A percentile compares a stretch with the other conserved stretches of the same genome.
Evolutionary conservation across 1,284 basidiomycete genomes (phyloP).

Genomic region (Moniliophthora roreri): DNA sequence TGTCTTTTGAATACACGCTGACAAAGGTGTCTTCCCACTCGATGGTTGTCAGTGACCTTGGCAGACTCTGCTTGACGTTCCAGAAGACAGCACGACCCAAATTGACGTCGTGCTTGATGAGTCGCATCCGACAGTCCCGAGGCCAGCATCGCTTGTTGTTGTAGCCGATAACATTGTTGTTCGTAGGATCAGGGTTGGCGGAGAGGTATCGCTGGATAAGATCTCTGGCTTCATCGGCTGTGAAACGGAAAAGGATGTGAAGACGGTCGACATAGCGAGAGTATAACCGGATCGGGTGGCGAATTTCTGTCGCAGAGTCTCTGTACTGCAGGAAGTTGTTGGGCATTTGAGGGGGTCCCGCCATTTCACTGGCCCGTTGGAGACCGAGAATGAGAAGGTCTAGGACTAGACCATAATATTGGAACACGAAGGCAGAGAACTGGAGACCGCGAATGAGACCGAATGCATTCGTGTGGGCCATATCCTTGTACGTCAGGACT

Average conservation of each 20-base stretch:
- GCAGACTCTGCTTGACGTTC: constrained; percentile 98
- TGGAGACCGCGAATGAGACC: constrained; percentile 94
- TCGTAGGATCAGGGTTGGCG: constrained; percentile 97
- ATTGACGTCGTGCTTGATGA: constrained; percentile 99
- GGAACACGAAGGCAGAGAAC: constrained; percentile 97
- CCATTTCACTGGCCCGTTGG: constrained; percentile 95
- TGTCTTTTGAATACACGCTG: constrained; percentile 96
- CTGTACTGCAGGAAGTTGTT: constrained; percentile 97
- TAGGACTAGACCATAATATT: constrained; percentile 90
- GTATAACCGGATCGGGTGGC: constrained; percentile 93
- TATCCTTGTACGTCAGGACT: constrained; percentile 91
- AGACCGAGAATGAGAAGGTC: constrained; percentile 93
- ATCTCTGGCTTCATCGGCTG: constrained; percentile 96
- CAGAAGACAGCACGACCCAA: constrained; percentile 97
- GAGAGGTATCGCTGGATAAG: constrained; percentile 97
- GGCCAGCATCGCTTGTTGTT: constrained; percentile 99
- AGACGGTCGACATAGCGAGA: constrained; percentile 93
- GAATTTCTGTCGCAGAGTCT: constrained; percentile 89
- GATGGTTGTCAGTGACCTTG: constrained; percentile 95
- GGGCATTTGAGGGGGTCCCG: constrained; percentile 91
- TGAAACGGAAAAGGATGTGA: constrained; percentile 97
- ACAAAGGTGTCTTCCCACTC: constrained; percentile 99
- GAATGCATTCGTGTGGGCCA: constrained; percentile 91
- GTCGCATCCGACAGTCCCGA: constrained; percentile 96
- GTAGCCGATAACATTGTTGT: constrained; percentile 98